Conservation (phyloP, 116 monocot genomes). For the Thalassia testudinum region DNA sequence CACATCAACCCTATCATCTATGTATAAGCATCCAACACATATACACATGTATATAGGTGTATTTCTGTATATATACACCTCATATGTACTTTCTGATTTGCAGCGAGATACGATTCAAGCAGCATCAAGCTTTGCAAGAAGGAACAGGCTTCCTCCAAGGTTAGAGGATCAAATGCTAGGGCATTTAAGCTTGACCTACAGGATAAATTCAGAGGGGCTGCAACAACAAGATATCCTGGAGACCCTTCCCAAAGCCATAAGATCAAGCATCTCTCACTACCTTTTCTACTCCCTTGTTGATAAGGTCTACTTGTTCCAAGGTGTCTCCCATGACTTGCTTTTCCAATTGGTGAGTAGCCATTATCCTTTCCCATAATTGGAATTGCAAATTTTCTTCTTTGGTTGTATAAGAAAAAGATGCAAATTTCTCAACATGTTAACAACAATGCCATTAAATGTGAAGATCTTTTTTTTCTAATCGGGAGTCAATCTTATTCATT, state of each 20-base stretch:
- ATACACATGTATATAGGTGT: too few species aligned
- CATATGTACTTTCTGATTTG: too few species aligned
- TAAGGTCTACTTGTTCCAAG: constrained; percentile 66
- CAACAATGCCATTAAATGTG: too few species aligned
- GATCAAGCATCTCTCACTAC: constrained; percentile 78
- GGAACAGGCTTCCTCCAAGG: constrained; percentile 54
- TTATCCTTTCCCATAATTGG: not conserved
- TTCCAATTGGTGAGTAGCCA: constrained; percentile 64
- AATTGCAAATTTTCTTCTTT: too few species aligned
- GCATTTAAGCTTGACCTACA: constrained; percentile 61
- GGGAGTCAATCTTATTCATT: too few species aligned
- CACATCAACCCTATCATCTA: not conserved
- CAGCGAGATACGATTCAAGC: constrained; percentile 87
- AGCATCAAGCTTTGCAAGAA: constrained; percentile 54
- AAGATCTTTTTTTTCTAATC: too few species aligned
- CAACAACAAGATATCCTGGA: constrained; percentile 82
- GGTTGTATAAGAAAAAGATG: too few species aligned
- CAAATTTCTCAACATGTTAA: too few species aligned
- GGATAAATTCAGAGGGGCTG: constrained; percentile 78
- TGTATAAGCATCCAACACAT: too few species aligned
- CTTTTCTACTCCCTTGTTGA: constrained; percentile 71
- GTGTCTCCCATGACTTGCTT: constrained; percentile 69
- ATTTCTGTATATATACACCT: too few species aligned
- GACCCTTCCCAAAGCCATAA: constrained; percentile 84
- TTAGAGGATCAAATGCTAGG: constrained; percentile 87